Evolutionary conservation across 2,329 filamentous ascomycete genomes (phyloP), one percentile per base, ranked within the genome.

Genomic region (Colletotrichum ledebouriae): DNA sequence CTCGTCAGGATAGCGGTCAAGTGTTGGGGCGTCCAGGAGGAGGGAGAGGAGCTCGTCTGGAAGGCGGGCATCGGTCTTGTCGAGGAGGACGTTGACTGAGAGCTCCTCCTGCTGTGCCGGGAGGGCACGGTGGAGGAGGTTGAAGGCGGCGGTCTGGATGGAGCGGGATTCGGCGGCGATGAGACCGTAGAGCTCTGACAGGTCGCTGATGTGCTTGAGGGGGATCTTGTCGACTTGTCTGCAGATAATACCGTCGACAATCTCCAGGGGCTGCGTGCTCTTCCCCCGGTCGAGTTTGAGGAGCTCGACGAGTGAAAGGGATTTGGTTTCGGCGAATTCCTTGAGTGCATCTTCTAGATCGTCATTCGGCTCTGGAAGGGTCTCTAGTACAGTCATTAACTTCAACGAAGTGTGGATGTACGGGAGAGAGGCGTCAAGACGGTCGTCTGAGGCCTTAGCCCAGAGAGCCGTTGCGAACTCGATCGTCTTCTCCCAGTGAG

Each of bases 31-130:
- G 70, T 97, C 92, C 0, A 97, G 85, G 13, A 98, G 85, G 1
- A 98, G 84, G 0, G 94, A 97, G 0, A 98, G 79, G 0, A 98
- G 84, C 78, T 98, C 94, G 68, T 94, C 91, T 0, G 96, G 94
- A 1, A 99, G 84, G 58, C 86, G 87, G 6, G 91, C 93, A 52
- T 87, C 87, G 78, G 44, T 89, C 77, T 94, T 92, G 39, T 94
- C 91, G 1, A 94, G 78, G n/a, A 90, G 76, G 2, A 86, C 86
- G 70, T 97, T 91, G 37, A 98, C 85, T 0, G 94, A 96, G 1
- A 95, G 84, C 64, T 97, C 87, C 75, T 97, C 92, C 76, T 98
- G 95, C 1, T 86, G 83, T 3, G 85, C 85, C 0, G 94, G 94
- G 7, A 98, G 89, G n/a, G 92, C 89, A 56, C 87, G 88, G 75